These are phyloP conservation scores for Aspergillus olivimuriae DNA, from an alignment of 495 filamentous ascomycete genomes.

Conservation along the genomic window DNA sequence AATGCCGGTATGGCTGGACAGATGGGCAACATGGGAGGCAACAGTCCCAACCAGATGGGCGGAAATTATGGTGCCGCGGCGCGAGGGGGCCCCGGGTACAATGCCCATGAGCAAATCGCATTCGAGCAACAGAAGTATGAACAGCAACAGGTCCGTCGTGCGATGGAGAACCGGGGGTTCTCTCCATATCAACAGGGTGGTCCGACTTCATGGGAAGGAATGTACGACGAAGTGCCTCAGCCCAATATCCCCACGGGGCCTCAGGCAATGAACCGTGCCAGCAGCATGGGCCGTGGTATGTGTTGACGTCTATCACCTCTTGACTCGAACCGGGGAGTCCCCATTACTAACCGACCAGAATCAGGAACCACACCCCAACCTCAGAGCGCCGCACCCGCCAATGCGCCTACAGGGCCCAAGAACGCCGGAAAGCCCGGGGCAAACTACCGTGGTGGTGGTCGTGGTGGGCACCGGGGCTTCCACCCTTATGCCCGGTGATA, in stretches of 20 bases:
- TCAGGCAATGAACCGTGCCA: constrained; percentile 40
- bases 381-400: constrained; percentile 76
- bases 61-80: constrained; percentile 29
- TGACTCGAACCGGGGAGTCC: too few relatives aligned
- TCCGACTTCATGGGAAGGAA: constrained; percentile 91
- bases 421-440: constrained; percentile 91
- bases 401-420: constrained; percentile 93
- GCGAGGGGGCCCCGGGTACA: constrained; percentile 51
- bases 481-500: constrained; percentile 66
- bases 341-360: constrained; percentile 9
- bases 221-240: constrained; percentile 98
- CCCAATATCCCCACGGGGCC: constrained; percentile 58
- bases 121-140: constrained; percentile 89
- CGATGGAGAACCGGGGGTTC: constrained; percentile 38
- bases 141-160: constrained; percentile 55
- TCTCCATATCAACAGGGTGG: constrained; percentile 49
- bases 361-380: constrained; percentile 45
- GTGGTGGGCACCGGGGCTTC: constrained; percentile 67
- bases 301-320: too few relatives aligned
- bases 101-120: constrained; percentile 67
- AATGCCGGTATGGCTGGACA: constrained; percentile 10
- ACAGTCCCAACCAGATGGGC: constrained; percentile 10
- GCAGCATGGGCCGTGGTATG: constrained; percentile 50
- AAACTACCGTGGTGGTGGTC: constrained; percentile 91
- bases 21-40: constrained; percentile 12